Conservation (phyloP, 305 asterid genomes). For the Fraxinus platypoda region DNA sequence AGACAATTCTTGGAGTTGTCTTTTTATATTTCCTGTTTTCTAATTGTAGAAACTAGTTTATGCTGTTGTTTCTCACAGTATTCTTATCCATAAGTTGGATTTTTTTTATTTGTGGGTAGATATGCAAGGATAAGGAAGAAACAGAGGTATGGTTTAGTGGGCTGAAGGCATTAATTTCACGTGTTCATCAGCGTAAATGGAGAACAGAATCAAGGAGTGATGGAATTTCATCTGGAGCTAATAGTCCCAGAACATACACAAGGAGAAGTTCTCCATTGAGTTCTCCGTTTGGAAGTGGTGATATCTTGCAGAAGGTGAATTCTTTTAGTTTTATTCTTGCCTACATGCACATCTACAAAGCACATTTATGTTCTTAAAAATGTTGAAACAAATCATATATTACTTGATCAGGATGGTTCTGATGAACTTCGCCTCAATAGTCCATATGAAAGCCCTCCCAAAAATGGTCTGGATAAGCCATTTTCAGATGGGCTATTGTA, state of each 20-base stretch:
- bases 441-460: constrained; percentile 83
- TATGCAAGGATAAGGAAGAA: constrained; percentile 95
- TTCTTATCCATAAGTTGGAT: constrained; percentile 15
- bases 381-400: constrained; percentile 26
- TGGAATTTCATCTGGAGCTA: constrained; percentile 87
- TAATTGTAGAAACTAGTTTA: constrained; percentile 5
- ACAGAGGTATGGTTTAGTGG: constrained; percentile 99
- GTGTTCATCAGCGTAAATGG: constrained; percentile 81
- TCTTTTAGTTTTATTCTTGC: constrained; percentile 12
- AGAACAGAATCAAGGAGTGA: constrained; percentile 87
- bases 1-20: constrained; percentile 17
- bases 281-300: constrained; percentile 81
- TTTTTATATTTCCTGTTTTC: not conserved
- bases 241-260: constrained; percentile 80
- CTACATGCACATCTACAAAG: constrained; percentile 11
- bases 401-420: constrained; percentile 61
- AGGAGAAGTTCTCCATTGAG: constrained; percentile 80
- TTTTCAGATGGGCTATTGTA: constrained; percentile 58
- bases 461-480: constrained; percentile 62
- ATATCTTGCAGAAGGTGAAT: constrained; percentile 68
- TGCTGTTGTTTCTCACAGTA: constrained; percentile 19
- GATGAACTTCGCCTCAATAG: constrained; percentile 67
- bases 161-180: constrained; percentile 81
- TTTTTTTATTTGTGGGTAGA: constrained; percentile 39
- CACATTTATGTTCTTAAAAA: constrained; percentile 23